These are phyloP conservation scores for Saturnispora besseyi DNA, from an alignment of 805 yeast species.

Conservation along the genomic window DNA sequence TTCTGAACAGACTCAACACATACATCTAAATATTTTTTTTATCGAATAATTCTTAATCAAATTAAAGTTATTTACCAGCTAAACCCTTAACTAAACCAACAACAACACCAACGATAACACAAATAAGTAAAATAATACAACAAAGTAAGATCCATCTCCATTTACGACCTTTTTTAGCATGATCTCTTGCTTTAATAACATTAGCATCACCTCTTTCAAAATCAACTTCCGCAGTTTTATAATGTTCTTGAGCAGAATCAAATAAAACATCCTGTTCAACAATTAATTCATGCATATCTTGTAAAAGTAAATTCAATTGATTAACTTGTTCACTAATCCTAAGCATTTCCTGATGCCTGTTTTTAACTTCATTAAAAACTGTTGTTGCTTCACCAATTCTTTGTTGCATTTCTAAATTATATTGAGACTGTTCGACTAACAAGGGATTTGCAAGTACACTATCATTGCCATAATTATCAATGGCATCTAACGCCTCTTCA, in stretches of 20 bases:
- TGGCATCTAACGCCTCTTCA: slow-evolving; percentile 72
- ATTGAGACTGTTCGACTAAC: slow-evolving; percentile 34
- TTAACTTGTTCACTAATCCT: slow-evolving; percentile 88
- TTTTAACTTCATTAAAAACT: slow-evolving; percentile 83
- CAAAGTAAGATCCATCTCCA: slow-evolving; percentile 75
- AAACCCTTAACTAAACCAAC: slow-evolving; percentile 38
- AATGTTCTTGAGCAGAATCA: slow-evolving; percentile 67
- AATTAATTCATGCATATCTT: slow-evolving; percentile 88
- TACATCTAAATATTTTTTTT: no score
- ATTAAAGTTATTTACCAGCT: background rate
- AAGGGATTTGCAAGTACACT: slow-evolving; percentile 89
- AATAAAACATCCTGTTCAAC: slow-evolving; percentile 85
- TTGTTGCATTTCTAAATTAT: slow-evolving; percentile 25
- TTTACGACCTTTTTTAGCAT: slow-evolving; percentile 77
- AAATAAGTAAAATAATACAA: slow-evolving; percentile 39
- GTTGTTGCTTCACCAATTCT: slow-evolving; percentile 82
- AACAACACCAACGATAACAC: slow-evolving; percentile 38
- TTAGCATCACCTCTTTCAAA: slow-evolving; percentile 89
- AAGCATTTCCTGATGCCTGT: slow-evolving; percentile 81
- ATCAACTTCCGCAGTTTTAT: slow-evolving; percentile 70
- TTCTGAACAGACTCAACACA: no score
- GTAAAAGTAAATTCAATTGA: slow-evolving; percentile 82
- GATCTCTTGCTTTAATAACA: slow-evolving; percentile 71
- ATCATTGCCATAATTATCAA: slow-evolving; percentile 69
- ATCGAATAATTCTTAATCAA: background rate